Evolutionary conservation across 768 basidiomycete species (phyloP).

Genomic region (Phylloporus scabripes): DNA sequence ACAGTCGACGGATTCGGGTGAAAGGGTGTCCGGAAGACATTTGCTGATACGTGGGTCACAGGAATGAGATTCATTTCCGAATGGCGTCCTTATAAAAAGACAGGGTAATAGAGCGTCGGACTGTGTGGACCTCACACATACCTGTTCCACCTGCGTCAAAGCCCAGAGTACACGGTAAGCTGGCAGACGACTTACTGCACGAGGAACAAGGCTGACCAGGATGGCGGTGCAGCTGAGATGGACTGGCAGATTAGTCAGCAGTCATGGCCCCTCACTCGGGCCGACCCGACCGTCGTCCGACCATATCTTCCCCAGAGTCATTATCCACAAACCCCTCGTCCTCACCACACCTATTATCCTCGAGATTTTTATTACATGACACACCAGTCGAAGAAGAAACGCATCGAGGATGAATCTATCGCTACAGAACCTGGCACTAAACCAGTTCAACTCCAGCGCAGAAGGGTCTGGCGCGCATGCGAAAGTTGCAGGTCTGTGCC

Average conservation of each 20-base stretch:
- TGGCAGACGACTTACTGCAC: conserved; percentile 11
- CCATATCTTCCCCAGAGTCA: conserved; percentile 30
- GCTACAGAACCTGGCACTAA: conserved; percentile 56
- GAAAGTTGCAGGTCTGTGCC: conserved; percentile 75
- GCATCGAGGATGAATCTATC: conserved; percentile 49
- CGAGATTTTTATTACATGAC: conserved; percentile 46
- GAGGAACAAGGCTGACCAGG: conserved; percentile 14
- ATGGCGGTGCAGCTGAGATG: conserved; percentile 27
- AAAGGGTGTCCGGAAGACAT: conserved; percentile 26
- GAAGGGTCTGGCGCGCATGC: conserved; percentile 84
- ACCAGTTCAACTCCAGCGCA: conserved; percentile 71
- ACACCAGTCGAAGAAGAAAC: conserved; percentile 73
- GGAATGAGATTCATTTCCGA: conserved; percentile 35
- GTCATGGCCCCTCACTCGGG: conserved; percentile 24
- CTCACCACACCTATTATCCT: conserved; percentile 26
- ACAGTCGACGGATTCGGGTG: conserved; percentile 31
- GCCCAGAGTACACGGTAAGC: conserved; percentile 16
- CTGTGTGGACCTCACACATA: conserved; percentile 20
- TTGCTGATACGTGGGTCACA: conserved; percentile 25
- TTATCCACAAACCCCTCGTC: conserved; percentile 17
- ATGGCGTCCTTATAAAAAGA: conserved; percentile 26
- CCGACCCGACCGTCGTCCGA: conserved; percentile 33
- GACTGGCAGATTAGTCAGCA: conserved; percentile 31
- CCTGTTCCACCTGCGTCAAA: conserved; percentile 7
- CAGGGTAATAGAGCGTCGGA: conserved; percentile 9